These are phyloP conservation scores for Ogataea philodendri DNA, from an alignment of 805 yeast species.

Conservation along the genomic window DNA sequence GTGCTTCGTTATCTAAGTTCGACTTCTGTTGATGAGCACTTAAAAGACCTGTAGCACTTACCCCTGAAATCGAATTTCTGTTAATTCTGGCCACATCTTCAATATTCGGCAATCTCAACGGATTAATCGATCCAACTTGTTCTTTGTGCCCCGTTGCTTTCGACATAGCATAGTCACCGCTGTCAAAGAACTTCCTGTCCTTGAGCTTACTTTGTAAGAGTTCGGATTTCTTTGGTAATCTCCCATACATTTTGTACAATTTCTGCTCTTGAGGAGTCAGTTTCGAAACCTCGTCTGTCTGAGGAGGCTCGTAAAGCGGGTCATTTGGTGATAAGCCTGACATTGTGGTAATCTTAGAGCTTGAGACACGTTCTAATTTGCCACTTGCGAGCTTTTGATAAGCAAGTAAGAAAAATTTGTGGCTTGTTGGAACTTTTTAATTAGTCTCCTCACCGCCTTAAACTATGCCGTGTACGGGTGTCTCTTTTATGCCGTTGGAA, in stretches of 20 bases:
- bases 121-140: constrained; percentile 32
- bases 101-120: constrained; percentile 50
- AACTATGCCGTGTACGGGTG: constrained; percentile 10
- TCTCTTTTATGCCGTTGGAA: constrained; percentile 1
- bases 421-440: constrained; percentile 5
- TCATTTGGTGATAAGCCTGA: constrained; percentile 38
- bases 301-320: constrained; percentile 46
- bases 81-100: constrained; percentile 60
- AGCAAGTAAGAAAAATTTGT: constrained; percentile 7
- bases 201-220: constrained; percentile 70
- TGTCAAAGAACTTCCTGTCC: constrained; percentile 89
- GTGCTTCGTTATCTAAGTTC: constrained; percentile 52
- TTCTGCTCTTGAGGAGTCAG: constrained; percentile 77
- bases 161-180: constrained; percentile 91
- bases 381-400: constrained; percentile 9
- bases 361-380: constrained; percentile 7
- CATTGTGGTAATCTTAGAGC: not conserved
- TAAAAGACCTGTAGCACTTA: constrained; percentile 31
- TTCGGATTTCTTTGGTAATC: constrained; percentile 77
- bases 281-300: constrained; percentile 48
- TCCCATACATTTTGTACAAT: constrained; percentile 78
- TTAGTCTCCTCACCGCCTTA: constrained; percentile 2
- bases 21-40: constrained; percentile 55
- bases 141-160: constrained; percentile 52
- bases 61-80: constrained; percentile 56